These are phyloP conservation scores for Candida tallmaniae DNA, from an alignment of 805 yeast species.

Conservation along the genomic window DNA sequence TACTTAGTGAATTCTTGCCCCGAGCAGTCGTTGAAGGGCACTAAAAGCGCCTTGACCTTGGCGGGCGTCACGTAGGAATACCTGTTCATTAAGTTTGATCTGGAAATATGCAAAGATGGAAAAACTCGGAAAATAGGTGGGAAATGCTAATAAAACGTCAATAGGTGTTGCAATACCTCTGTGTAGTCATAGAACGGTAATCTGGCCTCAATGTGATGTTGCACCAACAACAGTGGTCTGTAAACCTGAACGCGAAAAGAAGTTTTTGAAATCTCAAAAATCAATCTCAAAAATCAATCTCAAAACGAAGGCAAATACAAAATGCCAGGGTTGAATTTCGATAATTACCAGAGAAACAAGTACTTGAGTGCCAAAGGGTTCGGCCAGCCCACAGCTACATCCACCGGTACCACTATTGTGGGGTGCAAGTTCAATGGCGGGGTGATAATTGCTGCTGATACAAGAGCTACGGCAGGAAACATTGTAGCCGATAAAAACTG, in stretches of 20 bases:
- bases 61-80: conserved; percentile 61
- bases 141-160: too few species aligned
- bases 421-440: conserved; percentile 93
- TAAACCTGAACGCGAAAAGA: too few species aligned
- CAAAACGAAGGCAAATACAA: not conserved
- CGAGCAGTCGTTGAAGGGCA: conserved; percentile 57
- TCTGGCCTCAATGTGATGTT: too few species aligned
- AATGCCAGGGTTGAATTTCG: conserved; percentile 92
- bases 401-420: conserved; percentile 99
- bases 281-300: too few species aligned
- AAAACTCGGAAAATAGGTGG: too few species aligned
- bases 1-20: conserved; percentile 40
- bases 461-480: conserved; percentile 95
- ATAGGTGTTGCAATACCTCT: too few species aligned
- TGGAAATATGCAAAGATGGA: too few species aligned
- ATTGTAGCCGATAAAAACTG: conserved; percentile 98
- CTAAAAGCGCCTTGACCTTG: conserved; percentile 58
- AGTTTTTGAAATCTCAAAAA: too few species aligned
- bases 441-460: conserved; percentile 97
- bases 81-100: conserved; percentile 27
- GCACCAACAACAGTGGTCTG: too few species aligned
- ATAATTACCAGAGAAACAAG: conserved; percentile 86
- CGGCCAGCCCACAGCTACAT: conserved; percentile 81
- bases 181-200: too few species aligned
- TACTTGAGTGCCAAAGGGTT: conserved; percentile 68